A percentile compares a stretch with the other conserved stretches of the same genome.
These are phyloP conservation scores for Eurotiales sp. DNA, from an alignment of 2,329 filamentous ascomycete genomes.

Conservation along the genomic window DNA sequence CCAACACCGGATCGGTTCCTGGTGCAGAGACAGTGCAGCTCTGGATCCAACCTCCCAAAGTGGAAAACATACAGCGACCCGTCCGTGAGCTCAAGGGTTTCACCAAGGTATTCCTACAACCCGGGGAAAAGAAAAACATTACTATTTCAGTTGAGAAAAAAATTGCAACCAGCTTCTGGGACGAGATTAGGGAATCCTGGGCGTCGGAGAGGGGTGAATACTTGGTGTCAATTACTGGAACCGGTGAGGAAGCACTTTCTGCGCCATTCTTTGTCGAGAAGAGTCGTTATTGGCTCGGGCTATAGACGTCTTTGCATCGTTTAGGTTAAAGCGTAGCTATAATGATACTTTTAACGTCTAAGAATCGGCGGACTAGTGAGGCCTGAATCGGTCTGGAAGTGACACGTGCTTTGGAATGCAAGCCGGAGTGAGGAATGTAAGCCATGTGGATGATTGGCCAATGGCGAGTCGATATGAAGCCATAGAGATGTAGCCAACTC, in stretches of 20 bases:
- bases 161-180: constrained; percentile 66
- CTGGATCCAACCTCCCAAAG: constrained; percentile 46
- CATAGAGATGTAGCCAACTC: not conserved
- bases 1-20: constrained; percentile 52
- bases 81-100: constrained; percentile 65
- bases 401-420: constrained; percentile 8
- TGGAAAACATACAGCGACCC: constrained; percentile 53
- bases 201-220: constrained; percentile 63
- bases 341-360: no score
- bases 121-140: constrained; percentile 57
- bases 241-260: constrained; percentile 49
- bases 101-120: constrained; percentile 58
- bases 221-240: constrained; percentile 59
- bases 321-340: no score
- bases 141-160: constrained; percentile 58
- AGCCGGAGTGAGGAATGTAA: constrained; percentile 6
- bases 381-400: not conserved
- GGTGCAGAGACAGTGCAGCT: constrained; percentile 56
- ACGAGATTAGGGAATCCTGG: constrained; percentile 65
- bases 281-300: constrained; percentile 65
- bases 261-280: constrained; percentile 55
- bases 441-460: constrained; percentile 6
- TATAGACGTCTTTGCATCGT: no score
- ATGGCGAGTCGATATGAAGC: not conserved
- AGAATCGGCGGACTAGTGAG: no score